phyloP scores from a whole-genome alignment of 1,284 basidiomycete species.

The Blastosporella zonata region DNA sequence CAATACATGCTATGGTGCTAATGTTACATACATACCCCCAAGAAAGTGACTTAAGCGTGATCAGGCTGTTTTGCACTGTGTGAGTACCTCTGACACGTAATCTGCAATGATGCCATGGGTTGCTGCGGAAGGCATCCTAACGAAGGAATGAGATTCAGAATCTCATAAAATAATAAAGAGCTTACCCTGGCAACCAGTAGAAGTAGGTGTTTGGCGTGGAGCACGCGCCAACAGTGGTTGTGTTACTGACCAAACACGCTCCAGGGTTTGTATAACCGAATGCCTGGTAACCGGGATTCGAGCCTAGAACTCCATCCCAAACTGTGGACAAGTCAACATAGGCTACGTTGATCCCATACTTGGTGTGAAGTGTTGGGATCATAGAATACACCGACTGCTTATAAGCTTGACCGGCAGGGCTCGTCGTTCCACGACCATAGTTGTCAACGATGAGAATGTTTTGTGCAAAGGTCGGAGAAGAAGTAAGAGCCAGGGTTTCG shows the following conservation, averaged over 20 bases:
- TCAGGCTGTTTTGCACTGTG: conserved; percentile 23
- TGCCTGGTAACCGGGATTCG: conserved; percentile 38
- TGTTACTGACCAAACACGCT: conserved; percentile 30
- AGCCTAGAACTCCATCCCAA: conserved; percentile 43
- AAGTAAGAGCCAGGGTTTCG: conserved; percentile 35
- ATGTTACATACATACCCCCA: background rate
- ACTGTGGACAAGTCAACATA: conserved; percentile 44
- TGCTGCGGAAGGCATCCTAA: conserved; percentile 22
- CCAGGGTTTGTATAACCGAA: conserved; percentile 45
- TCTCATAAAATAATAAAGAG: background rate
- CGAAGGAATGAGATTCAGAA: background rate
- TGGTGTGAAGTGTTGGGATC: conserved; percentile 26
- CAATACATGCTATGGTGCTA: background rate
- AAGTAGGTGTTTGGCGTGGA: conserved; percentile 46
- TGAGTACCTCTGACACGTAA: conserved; percentile 43
- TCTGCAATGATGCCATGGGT: conserved; percentile 41
- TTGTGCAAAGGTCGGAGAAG: conserved; percentile 40
- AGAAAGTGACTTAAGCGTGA: background rate
- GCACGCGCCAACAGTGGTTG: conserved; percentile 32
- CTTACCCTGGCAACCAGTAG: conserved; percentile 49
- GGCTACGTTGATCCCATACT: conserved; percentile 33
- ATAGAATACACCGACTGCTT: conserved; percentile 39
- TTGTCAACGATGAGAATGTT: conserved; percentile 46
- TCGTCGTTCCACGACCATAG: conserved; percentile 42
- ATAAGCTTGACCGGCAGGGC: conserved; percentile 39